A percentile compares a stretch with the other conserved stretches of the same genome.
phyloP scores from a whole-genome alignment of 805 yeast genomes.

The Wickerhamiella alocasiicola region DNA sequence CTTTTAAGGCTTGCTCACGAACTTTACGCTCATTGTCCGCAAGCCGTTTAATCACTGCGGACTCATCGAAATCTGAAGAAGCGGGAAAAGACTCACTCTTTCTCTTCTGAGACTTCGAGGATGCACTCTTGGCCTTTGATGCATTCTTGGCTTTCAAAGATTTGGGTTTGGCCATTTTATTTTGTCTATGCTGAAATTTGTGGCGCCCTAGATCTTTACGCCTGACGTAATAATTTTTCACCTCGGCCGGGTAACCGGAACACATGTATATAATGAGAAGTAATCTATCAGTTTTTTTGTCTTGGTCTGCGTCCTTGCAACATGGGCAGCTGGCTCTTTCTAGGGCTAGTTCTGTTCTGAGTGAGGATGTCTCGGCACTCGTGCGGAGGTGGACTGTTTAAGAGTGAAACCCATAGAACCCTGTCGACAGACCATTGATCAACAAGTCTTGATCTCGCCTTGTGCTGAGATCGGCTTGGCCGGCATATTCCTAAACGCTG shows the following conservation, averaged over 20 bases:
- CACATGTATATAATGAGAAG: not conserved
- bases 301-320: slow-evolving; percentile 10
- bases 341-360: slow-evolving; percentile 11
- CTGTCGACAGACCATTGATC: slow-evolving; percentile 94
- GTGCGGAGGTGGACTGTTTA: slow-evolving; percentile 27
- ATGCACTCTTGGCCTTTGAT: not conserved
- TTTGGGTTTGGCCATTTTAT: slow-evolving; percentile 4
- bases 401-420: slow-evolving; percentile 38
- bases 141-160: slow-evolving; percentile 3
- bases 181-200: slow-evolving; percentile 14
- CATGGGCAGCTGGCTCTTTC: slow-evolving; percentile 7
- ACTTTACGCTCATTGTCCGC: slow-evolving; percentile 36
- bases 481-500: slow-evolving; percentile 99
- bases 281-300: not conserved
- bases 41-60: slow-evolving; percentile 15
- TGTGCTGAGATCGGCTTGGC: slow-evolving; percentile 59
- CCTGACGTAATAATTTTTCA: slow-evolving; percentile 12
- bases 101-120: not conserved
- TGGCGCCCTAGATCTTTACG: slow-evolving; percentile 15
- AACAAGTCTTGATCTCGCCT: slow-evolving; percentile 39
- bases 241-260: slow-evolving; percentile 8
- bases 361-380: slow-evolving; percentile 25
- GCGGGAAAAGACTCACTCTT: not conserved
- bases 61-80: slow-evolving; percentile 4
- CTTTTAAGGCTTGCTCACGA: slow-evolving; percentile 59